phyloP scores from a whole-genome alignment of 2,329 filamentous ascomycete species.

The Colletotrichum chlorophyti region DNA sequence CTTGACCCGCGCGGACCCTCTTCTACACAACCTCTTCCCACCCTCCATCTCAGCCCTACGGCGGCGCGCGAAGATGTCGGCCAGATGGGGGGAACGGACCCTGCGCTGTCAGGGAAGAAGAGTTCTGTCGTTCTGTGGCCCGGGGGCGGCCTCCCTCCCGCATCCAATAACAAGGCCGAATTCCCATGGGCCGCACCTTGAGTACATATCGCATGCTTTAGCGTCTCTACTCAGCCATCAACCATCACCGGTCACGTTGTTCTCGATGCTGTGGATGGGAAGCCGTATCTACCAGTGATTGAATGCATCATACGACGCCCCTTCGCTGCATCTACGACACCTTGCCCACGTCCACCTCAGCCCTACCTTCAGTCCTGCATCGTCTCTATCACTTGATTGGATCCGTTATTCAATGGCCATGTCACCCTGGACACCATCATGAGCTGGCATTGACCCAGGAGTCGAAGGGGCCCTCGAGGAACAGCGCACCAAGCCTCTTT shows the following conservation, averaged over 20 bases:
- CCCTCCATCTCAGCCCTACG: constrained; percentile 28
- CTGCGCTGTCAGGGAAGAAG: background rate
- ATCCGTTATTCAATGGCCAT: background rate
- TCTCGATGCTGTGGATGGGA: background rate
- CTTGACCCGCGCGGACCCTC: background rate
- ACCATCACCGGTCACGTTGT: constrained; percentile 1
- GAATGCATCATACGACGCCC: background rate
- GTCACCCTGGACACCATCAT: background rate
- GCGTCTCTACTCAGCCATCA: constrained; percentile 22
- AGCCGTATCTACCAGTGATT: constrained; percentile 6
- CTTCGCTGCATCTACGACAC: background rate
- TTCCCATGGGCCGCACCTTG: background rate
- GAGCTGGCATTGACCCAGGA: too few species aligned
- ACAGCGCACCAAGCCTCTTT: too few species aligned
- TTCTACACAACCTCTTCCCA: background rate
- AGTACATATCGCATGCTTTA: constrained; percentile 19
- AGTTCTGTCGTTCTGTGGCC: background rate
- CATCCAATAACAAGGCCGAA: constrained; percentile 1
- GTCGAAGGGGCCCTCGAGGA: background rate
- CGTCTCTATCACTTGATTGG: background rate
- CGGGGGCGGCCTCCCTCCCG: constrained; percentile 11
- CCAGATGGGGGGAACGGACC: background rate
- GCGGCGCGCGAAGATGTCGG: too few species aligned
- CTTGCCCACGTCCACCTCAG: constrained; percentile 22
- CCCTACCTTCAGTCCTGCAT: constrained; percentile 17